Evolutionary conservation across 176 grass and related monocot species (phyloP).

Genomic region (Pharus latifolius): DNA sequence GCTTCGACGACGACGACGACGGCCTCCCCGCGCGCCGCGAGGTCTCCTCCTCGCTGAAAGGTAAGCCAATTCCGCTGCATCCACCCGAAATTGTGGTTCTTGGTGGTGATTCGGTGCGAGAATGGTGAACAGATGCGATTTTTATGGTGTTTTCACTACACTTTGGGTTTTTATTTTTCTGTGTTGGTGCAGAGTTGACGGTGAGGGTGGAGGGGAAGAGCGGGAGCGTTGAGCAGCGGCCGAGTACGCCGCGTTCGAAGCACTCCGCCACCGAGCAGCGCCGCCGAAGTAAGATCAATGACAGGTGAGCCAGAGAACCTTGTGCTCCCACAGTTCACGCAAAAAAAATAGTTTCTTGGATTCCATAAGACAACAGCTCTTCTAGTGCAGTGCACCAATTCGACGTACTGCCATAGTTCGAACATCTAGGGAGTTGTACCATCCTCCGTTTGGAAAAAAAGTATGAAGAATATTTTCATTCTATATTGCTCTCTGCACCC

Average conservation of each 20-base stretch:
- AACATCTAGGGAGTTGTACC: too few relatives aligned
- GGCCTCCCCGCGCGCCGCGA: slow-evolving; percentile 62
- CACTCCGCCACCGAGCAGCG: slow-evolving; percentile 95
- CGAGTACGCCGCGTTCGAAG: slow-evolving; percentile 81
- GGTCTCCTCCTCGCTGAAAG: slow-evolving; percentile 81
- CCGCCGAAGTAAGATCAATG: slow-evolving; percentile 96
- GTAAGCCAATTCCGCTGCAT: slow-evolving; percentile 26
- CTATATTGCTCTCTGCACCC: too few relatives aligned
- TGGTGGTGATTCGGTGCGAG: not conserved
- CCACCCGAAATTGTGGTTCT: not conserved
- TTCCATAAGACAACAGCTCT: not conserved
- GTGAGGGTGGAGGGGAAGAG: slow-evolving; percentile 58
- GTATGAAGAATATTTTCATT: too few relatives aligned
- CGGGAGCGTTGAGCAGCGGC: slow-evolving; percentile 55
- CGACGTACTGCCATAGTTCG: too few relatives aligned
- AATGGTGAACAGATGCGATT: not conserved
- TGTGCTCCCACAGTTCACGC: not conserved
- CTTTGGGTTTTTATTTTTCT: not conserved
- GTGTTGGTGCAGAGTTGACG: slow-evolving; percentile 28
- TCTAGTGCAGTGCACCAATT: not conserved
- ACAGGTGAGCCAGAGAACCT: slow-evolving; percentile 50
- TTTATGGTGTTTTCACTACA: not conserved
- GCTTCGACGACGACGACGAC: slow-evolving; percentile 76
- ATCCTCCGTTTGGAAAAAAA: too few relatives aligned
- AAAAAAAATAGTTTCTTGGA: not conserved